A percentile compares a stretch with the other conserved stretches of the same genome.
phyloP scores from a whole-genome alignment of 768 basidiomycete genomes.

The Lentinula sp. region DNA sequence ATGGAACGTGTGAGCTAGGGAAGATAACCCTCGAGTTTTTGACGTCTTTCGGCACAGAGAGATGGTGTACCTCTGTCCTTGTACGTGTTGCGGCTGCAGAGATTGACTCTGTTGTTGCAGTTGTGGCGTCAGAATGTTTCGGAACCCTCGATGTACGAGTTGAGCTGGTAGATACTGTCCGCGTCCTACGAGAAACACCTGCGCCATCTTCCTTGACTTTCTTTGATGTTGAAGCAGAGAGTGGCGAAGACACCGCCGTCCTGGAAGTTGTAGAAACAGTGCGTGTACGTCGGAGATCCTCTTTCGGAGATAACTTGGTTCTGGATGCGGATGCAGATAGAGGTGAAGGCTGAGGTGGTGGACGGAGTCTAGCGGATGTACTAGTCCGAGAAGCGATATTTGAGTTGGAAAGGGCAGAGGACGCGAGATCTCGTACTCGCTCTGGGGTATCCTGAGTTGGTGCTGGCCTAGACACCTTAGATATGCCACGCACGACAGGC shows the following conservation, averaged over 20 bases:
- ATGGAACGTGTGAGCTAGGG: not conserved
- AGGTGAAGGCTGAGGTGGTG: not conserved
- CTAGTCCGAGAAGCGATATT: not conserved
- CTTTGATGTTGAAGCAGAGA: not conserved
- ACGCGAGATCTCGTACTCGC: not conserved
- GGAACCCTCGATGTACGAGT: not conserved
- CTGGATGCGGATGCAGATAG: not conserved
- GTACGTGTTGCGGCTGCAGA: not conserved
- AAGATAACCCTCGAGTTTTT: not conserved
- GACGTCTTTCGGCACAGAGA: not conserved
- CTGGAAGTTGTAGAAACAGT: slow-evolving; percentile 18
- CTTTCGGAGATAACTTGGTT: not conserved
- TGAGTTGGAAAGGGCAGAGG: slow-evolving; percentile 10
- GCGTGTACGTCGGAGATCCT: slow-evolving; percentile 18
- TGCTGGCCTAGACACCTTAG: not conserved
- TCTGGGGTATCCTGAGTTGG: not conserved
- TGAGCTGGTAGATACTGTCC: not conserved
- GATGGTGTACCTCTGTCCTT: not conserved
- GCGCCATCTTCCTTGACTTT: not conserved
- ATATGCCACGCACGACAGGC: not conserved
- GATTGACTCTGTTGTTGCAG: not conserved
- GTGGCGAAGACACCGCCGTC: not conserved
- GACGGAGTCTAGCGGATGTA: not conserved
- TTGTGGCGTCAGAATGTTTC: not conserved
- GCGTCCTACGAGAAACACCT: not conserved